Evolutionary conservation across 495 filamentous ascomycete genomes (phyloP), one percentile per base, ranked within the genome.

Genomic region (Aspergillus cavernicola): DNA sequence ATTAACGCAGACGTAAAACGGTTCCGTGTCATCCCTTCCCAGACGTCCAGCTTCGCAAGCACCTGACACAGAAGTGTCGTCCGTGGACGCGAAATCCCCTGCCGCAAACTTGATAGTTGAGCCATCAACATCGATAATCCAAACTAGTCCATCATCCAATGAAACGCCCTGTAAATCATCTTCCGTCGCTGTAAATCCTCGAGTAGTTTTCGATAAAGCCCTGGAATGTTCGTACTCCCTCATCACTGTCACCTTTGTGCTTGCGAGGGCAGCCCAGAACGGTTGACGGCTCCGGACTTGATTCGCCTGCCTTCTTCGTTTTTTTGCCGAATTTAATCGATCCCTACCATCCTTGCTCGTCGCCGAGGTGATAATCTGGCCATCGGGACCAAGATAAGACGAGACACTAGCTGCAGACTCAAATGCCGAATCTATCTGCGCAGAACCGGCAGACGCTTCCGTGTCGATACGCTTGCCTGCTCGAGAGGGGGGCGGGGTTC

Each of bases 251-350:
- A 96, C 90, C 70, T 95, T 97, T 49, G 89, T 95, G 67, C 89
- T 93, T 23, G 92, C 92, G 53, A 96, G 81, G 10, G 91, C 92
- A 47, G 92, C 89, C 92, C 92, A 97, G 48, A 97, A 83, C 37
- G 92, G 92, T 73, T 97, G 92, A 50, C 87, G 83, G 61, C 88
- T 91, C 65, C 91, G 77, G 46, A 96, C 90, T 66, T 89, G 88
- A 39, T 88, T 89, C 52, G 87, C 91, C 68, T 95, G 89, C 70
- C 90, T 90, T 66, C 85, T 81, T 68, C 87, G 88, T 75, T 90
- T 93, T 70, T 95, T 93, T 36, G 81, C 84, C 45, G 73, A 80
- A 35, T 73, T 76, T 16, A 77, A 66, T 45, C 80, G 82, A 53
- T 82, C 79, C 46, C 77, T 79, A 41, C 70, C 71, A 38, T 84